Evolutionary conservation across 768 basidiomycete species (phyloP).

Genomic region (Podaxis sp.): DNA sequence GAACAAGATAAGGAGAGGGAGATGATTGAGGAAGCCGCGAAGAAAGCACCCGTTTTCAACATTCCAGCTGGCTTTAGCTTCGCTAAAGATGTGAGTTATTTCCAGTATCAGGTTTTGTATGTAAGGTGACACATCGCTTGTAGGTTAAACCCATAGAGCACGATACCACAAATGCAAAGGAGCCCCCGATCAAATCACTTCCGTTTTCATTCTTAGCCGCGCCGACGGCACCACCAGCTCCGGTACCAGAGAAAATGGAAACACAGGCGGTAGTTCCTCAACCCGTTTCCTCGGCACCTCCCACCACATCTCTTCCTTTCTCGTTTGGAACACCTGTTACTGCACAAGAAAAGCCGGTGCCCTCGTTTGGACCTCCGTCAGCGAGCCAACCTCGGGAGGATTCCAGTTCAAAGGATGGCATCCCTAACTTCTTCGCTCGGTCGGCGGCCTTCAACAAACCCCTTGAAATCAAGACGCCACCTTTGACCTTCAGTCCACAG

Average conservation of each 20-base stretch:
- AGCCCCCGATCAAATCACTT: constrained; percentile 62
- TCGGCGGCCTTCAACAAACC: constrained; percentile 48
- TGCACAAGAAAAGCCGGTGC: constrained; percentile 2
- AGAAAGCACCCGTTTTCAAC: constrained; percentile 55
- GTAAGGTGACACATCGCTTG: constrained; percentile 13
- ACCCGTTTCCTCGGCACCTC: background rate
- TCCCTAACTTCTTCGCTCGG: constrained; percentile 67
- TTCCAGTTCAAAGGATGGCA: constrained; percentile 21
- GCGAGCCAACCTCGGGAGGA: constrained; percentile 4
- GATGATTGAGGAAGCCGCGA: constrained; percentile 54
- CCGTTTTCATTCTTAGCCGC: constrained; percentile 57
- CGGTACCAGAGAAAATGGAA: constrained; percentile 13
- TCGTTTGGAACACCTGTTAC: constrained; percentile 9
- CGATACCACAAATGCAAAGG: constrained; percentile 48
- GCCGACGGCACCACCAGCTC: constrained; percentile 5
- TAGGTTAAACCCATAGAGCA: constrained; percentile 37
- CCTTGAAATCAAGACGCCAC: constrained; percentile 27
- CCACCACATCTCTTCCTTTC: constrained; percentile 4
- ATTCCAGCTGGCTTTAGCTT: constrained; percentile 68
- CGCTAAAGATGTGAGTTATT: constrained; percentile 40
- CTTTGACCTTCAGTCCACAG: constrained; percentile 22
- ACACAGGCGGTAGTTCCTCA: background rate
- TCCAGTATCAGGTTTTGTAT: background rate
- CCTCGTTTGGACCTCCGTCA: constrained; percentile 17
- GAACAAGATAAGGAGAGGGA: constrained; percentile 44